Evolutionary conservation across 768 basidiomycete genomes (phyloP).

Genomic region (Rhodotorula sphaerocarpa): DNA sequence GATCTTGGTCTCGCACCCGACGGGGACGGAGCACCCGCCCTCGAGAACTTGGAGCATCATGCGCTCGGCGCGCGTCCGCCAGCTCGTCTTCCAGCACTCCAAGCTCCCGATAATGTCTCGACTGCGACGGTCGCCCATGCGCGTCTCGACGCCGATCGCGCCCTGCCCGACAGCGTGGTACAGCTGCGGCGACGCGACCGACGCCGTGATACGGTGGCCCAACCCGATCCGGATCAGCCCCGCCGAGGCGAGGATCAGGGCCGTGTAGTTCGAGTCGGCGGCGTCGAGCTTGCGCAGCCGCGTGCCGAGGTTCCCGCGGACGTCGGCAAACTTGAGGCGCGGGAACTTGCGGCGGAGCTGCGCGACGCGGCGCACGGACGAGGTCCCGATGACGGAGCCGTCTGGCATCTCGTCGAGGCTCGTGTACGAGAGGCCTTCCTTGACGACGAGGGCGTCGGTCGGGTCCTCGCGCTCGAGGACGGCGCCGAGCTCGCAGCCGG

Average conservation of each 20-base stretch:
- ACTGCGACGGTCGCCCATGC: constrained; percentile 51
- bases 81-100: constrained; percentile 69
- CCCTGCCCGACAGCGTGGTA: constrained; percentile 92
- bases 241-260: constrained; percentile 85
- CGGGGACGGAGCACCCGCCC: constrained; percentile 95
- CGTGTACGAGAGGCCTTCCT: constrained; percentile 61
- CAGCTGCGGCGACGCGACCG: constrained; percentile 64
- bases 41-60: constrained; percentile 80
- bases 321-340: constrained; percentile 68
- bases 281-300: constrained; percentile 85
- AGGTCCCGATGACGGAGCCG: constrained; percentile 88
- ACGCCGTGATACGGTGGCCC: constrained; percentile 64
- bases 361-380: constrained; percentile 83
- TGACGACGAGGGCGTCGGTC: constrained; percentile 79
- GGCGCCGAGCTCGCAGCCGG: constrained; percentile 74
- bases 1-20: constrained; percentile 60
- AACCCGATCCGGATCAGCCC: constrained; percentile 65
- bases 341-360: constrained; percentile 75
- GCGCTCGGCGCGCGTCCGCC: constrained; percentile 73
- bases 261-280: constrained; percentile 66
- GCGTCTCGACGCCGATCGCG: constrained; percentile 76
- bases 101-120: constrained; percentile 60
- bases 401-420: constrained; percentile 71
- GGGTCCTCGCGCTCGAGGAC: constrained; percentile 81
- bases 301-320: constrained; percentile 65